Percentiles rank a stretch among this genome's conserved stretches.
Evolutionary conservation across 2,329 filamentous ascomycete species (phyloP).

Genomic region (Neofusicoccum laricinum): DNA sequence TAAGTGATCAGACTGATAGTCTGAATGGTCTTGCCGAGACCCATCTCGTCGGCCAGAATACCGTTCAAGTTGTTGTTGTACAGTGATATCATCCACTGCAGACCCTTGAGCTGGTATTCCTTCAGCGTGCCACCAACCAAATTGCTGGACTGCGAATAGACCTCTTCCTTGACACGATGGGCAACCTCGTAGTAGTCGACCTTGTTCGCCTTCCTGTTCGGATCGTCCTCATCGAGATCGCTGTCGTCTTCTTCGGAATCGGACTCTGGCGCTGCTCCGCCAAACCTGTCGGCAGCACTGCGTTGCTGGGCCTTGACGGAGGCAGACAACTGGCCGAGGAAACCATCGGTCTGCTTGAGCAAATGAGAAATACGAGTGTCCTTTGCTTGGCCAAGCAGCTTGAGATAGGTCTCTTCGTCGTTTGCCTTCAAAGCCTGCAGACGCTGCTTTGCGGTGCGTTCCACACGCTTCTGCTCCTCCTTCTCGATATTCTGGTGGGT

Average conservation of each 20-base stretch:
- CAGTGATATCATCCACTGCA: constrained; percentile 99
- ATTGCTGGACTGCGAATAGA: constrained; percentile 76
- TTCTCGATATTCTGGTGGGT: constrained; percentile 98
- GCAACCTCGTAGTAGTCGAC: constrained; percentile 99
- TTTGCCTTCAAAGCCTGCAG: constrained; percentile 97
- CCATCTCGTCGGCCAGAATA: constrained; percentile 98
- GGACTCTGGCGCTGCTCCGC: constrained; percentile 55
- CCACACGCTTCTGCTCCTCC: constrained; percentile 97
- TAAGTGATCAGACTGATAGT: constrained; percentile 97
- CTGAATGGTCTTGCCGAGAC: constrained; percentile 98
- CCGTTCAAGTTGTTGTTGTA: constrained; percentile 99
- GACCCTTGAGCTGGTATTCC: constrained; percentile 96
- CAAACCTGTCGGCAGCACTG: constrained; percentile 74
- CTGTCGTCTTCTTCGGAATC: constrained; percentile 63
- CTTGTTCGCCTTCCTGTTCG: constrained; percentile 67
- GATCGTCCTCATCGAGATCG: constrained; percentile 66
- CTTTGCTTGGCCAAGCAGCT: constrained; percentile 96
- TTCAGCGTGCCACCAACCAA: constrained; percentile 91
- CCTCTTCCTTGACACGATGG: constrained; percentile 91
- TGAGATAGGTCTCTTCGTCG: constrained; percentile 98
- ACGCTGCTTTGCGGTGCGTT: constrained; percentile 98
- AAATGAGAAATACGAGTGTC: constrained; percentile 98
- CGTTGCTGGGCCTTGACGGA: constrained; percentile 95
- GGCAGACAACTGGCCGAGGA: constrained; percentile 90
- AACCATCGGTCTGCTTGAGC: constrained; percentile 94